Evolutionary conservation across 495 filamentous ascomycete species (phyloP).

Genomic region (Lasiosphaeria miniovina): DNA sequence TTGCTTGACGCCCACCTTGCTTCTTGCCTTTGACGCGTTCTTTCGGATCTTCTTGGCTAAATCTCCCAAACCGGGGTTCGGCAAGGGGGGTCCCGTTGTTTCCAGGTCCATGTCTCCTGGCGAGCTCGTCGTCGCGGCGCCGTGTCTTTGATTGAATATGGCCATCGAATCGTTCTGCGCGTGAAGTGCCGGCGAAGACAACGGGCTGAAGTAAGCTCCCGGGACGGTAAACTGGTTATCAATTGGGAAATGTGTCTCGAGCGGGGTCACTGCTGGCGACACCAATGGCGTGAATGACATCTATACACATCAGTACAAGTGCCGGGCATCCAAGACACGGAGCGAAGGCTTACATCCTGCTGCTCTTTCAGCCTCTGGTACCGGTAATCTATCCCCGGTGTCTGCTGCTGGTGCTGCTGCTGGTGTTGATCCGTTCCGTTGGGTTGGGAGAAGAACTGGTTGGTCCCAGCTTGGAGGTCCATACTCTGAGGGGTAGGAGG

Average conservation of each 20-base stretch:
- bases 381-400: slow-evolving; percentile 64
- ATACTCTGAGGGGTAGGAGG: slow-evolving; percentile 93
- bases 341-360: slow-evolving; percentile 62
- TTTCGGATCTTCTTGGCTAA: slow-evolving; percentile 49
- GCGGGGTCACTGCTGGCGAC: slow-evolving; percentile 89
- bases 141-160: slow-evolving; percentile 40
- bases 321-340: slow-evolving; percentile 8
- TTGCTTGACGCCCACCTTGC: slow-evolving; percentile 59
- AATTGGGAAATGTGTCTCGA: slow-evolving; percentile 75
- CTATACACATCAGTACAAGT: slow-evolving; percentile 44
- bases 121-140: slow-evolving; percentile 38
- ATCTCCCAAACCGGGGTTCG: slow-evolving; percentile 34
- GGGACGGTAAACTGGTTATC: slow-evolving; percentile 78
- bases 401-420: slow-evolving; percentile 55
- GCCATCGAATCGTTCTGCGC: slow-evolving; percentile 61
- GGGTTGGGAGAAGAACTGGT: slow-evolving; percentile 46
- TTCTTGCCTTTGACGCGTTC: slow-evolving; percentile 44
- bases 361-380: slow-evolving; percentile 71
- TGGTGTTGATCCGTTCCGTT: slow-evolving; percentile 52
- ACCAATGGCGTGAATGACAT: slow-evolving; percentile 92
- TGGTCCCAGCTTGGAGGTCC: slow-evolving; percentile 69
- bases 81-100: slow-evolving; percentile 22
- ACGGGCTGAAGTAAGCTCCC: slow-evolving; percentile 88
- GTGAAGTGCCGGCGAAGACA: slow-evolving; percentile 87
- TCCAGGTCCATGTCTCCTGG: slow-evolving; percentile 47